A percentile compares a stretch with the other conserved stretches of the same genome.
phyloP scores from a whole-genome alignment of 257 asterid species.

The Marsdenia floribunda region DNA sequence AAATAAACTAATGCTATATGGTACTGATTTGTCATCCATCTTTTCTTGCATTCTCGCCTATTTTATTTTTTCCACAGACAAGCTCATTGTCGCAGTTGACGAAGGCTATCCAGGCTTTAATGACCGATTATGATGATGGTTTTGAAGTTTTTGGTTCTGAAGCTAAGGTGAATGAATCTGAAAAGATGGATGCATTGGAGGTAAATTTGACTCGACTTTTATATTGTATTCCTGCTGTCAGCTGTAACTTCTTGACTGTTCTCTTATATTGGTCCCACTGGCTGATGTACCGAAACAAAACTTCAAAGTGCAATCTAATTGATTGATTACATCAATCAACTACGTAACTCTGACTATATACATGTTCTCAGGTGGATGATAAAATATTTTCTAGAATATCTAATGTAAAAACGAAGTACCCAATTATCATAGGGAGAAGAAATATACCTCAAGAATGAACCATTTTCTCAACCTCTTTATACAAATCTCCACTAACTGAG shows the following conservation, averaged over 20 bases:
- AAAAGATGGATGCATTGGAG: conserved; percentile 91
- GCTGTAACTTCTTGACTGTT: neutral
- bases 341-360: neutral
- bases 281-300: neutral
- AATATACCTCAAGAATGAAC: neutral
- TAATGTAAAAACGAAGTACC: neutral
- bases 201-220: conserved; percentile 27
- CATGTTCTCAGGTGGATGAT: neutral
- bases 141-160: conserved; percentile 56
- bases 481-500: neutral
- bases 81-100: conserved; percentile 58
- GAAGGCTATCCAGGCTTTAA: conserved; percentile 55
- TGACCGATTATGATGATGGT: conserved; percentile 57
- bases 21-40: neutral
- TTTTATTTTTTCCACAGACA: conserved; percentile 42
- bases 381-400: neutral
- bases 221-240: neutral
- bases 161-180: conserved; percentile 60
- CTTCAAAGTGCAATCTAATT: neutral
- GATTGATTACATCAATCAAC: neutral
- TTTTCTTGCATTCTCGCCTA: neutral
- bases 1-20: neutral
- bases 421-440: neutral
- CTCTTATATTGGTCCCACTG: neutral
- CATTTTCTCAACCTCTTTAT: neutral